Conservation (phyloP, 2,329 filamentous ascomycete species). For the Hirsutella minnesotensis region DNA sequence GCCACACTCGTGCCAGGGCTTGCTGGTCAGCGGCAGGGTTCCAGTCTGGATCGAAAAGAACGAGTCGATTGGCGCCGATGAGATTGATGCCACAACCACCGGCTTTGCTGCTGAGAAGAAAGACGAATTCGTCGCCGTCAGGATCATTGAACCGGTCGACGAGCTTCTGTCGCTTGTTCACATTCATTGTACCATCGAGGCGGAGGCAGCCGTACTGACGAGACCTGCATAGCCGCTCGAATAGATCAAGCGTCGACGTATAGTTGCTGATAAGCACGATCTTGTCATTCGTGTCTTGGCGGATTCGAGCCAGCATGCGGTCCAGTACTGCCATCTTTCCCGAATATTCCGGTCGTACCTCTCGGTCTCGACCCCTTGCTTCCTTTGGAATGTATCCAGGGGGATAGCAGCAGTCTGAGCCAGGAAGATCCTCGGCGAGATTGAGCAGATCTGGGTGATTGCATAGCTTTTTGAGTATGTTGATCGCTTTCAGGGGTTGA, state of each 20-base stretch:
- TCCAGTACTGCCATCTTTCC: conserved; percentile 99
- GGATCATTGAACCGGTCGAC: conserved; percentile 98
- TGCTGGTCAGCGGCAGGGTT: conserved; percentile 97
- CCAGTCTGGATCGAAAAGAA: conserved; percentile 96
- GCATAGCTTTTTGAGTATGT: conserved; percentile 93
- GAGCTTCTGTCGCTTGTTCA: conserved; percentile 91
- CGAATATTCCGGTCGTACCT: conserved; percentile 90
- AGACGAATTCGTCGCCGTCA: conserved; percentile 79
- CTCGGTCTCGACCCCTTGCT: conserved; percentile 74
- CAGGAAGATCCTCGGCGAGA: conserved; percentile 71
- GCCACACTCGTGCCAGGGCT: conserved; percentile 92
- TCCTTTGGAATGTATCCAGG: conserved; percentile 85
- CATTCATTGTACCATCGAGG: conserved; percentile 94
- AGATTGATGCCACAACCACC: conserved; percentile 94
- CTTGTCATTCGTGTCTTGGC: conserved; percentile 94
- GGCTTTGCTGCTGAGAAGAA: conserved; percentile 92
- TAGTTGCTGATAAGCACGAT: conserved; percentile 99
- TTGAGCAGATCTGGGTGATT: conserved; percentile 93
- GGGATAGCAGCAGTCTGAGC: conserved; percentile 70
- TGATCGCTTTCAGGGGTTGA: conserved; percentile 92
- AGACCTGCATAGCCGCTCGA: conserved; percentile 78
- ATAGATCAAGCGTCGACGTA: conserved; percentile 89
- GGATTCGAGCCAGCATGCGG: conserved; percentile 91
- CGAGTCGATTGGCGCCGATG: conserved; percentile 85
- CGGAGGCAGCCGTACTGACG: conserved; percentile 77